Conservation (phyloP, 1,139 yeast species). For the Pichia sp. region DNA sequence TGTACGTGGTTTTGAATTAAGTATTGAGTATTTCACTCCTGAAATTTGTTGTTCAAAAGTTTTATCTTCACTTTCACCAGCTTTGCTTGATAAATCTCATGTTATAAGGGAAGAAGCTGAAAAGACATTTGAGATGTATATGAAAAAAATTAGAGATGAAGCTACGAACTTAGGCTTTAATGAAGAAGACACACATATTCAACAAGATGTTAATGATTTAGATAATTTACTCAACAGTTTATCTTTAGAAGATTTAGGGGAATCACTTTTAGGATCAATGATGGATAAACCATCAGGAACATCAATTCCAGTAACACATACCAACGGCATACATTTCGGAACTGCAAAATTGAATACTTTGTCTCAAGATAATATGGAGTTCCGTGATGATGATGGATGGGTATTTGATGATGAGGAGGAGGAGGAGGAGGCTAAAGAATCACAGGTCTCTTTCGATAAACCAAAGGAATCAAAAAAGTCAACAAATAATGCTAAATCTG, state of each 20-base stretch:
- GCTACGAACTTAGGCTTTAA: constrained; percentile 49
- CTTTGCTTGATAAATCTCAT: constrained; percentile 67
- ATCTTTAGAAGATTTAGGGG: constrained; percentile 22
- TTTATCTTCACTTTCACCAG: constrained; percentile 80
- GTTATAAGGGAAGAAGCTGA: constrained; percentile 70
- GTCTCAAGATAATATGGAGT: constrained; percentile 17
- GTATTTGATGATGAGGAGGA: constrained; percentile 27
- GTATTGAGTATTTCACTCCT: constrained; percentile 61
- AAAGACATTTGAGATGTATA: constrained; percentile 55
- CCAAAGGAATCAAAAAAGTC: constrained; percentile 1
- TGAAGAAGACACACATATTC: constrained; percentile 36
- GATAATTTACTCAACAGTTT: constrained; percentile 21
- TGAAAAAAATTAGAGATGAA: constrained; percentile 57
- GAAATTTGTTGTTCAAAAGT: constrained; percentile 75
- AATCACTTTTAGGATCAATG: constrained; percentile 11
- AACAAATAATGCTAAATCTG: constrained; percentile 13
- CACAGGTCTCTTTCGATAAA: neutral
- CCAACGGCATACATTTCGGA: neutral
- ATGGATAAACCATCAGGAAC: constrained; percentile 11
- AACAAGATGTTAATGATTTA: constrained; percentile 23
- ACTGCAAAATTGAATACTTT: neutral
- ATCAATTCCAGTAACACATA: constrained; percentile 10
- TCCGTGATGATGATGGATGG: constrained; percentile 32
- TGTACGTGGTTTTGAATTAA: constrained; percentile 61
- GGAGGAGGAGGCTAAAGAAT: constrained; percentile 2